These are phyloP conservation scores for Lycium ferocissimum DNA, from an alignment of 257 asterid species.

Conservation along the genomic window DNA sequence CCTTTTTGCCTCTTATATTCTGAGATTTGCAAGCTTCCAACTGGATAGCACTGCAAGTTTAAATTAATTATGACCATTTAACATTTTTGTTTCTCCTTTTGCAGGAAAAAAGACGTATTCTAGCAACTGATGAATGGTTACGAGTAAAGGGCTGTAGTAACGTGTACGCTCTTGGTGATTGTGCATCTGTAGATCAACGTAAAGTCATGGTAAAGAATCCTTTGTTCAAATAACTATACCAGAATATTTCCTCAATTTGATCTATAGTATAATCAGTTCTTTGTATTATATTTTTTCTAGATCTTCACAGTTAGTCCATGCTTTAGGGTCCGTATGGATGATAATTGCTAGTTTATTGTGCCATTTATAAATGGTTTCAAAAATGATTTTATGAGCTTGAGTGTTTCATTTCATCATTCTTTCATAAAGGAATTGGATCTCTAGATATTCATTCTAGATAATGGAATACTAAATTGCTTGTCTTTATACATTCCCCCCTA, in stretches of 20 bases:
- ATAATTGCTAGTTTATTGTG: neutral
- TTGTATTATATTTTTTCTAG: neutral
- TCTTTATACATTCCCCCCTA: neutral
- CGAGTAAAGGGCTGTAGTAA: slow-evolving; percentile 75
- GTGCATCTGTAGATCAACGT: slow-evolving; percentile 91
- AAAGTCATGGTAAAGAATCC: slow-evolving; percentile 71
- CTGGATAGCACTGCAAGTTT: neutral
- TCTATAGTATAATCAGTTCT: neutral
- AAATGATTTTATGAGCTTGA: neutral
- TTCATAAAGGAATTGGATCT: neutral
- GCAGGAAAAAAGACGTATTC: slow-evolving; percentile 78
- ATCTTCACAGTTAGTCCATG: neutral
- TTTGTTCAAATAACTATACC: neutral
- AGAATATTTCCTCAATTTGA: neutral
- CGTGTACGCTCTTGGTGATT: slow-evolving; percentile 88
- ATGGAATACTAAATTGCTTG: neutral
- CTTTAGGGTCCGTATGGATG: neutral
- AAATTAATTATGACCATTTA: neutral
- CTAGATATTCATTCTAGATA: neutral
- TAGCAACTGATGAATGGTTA: slow-evolving; percentile 95
- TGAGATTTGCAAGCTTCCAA: neutral
- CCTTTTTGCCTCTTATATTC: neutral
- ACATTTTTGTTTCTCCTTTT: slow-evolving; percentile 9
- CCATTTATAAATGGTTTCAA: neutral
- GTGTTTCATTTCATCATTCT: neutral